Evolutionary conservation across 169 alveolate species (phyloP).

Genomic region (Eimeria praecox): DNA sequence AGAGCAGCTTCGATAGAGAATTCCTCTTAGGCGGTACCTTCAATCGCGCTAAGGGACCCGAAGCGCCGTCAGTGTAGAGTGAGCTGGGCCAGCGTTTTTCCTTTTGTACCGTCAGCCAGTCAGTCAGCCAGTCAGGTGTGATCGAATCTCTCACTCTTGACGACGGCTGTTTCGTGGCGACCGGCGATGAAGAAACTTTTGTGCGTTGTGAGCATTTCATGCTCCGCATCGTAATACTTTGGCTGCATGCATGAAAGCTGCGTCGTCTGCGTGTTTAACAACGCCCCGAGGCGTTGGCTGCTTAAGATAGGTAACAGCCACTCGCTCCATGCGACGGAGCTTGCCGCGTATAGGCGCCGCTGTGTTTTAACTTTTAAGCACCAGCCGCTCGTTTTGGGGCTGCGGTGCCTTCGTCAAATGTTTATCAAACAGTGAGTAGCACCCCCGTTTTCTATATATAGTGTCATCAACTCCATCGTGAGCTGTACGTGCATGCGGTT

Average conservation of each 20-base stretch:
- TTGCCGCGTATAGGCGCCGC: conserved; percentile 1
- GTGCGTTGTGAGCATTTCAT: too few species aligned
- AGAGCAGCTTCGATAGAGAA: conserved; percentile 79
- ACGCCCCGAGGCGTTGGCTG: conserved; percentile 73
- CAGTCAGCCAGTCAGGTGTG: not conserved
- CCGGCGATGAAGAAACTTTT: not conserved
- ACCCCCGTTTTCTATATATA: not conserved
- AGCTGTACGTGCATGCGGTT: not conserved
- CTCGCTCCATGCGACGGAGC: conserved; percentile 4
- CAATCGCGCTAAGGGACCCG: conserved; percentile 80
- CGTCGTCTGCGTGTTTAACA: conserved; percentile 34
- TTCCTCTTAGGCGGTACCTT: conserved; percentile 79
- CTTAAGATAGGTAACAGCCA: not conserved
- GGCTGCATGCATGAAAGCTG: conserved; percentile 26
- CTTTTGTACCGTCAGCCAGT: not conserved
- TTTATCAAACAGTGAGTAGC: not conserved
- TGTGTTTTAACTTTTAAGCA: not conserved
- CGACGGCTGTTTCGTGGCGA: conserved; percentile 39
- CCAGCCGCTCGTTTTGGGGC: conserved; percentile 29
- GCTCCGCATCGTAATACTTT: too few species aligned
- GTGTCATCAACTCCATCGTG: not conserved
- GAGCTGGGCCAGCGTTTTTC: not conserved
- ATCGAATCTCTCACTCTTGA: not conserved
- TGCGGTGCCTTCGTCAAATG: conserved; percentile 40
- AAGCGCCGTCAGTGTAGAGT: conserved; percentile 37